These are phyloP conservation scores for Hibiscus tridactylites DNA, from an alignment of 345 rosid species.

Conservation along the genomic window DNA sequence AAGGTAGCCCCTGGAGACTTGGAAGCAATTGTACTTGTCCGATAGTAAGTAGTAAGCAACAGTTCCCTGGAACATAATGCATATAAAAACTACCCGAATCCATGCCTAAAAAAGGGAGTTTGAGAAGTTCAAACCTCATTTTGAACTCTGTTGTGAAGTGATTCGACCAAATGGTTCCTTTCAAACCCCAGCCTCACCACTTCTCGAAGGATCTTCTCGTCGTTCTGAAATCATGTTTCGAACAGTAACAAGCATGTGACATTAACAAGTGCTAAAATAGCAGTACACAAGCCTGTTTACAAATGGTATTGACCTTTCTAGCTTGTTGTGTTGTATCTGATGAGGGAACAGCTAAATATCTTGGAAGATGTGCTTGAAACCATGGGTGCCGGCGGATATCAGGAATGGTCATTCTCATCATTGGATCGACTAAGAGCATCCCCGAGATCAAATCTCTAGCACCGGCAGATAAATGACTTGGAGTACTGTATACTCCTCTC, in stretches of 20 bases:
- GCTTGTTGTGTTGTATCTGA: constrained; percentile 70
- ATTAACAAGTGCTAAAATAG: not conserved
- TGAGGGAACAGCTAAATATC: constrained; percentile 79
- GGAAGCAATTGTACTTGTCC: constrained; percentile 50
- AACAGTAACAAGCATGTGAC: not conserved
- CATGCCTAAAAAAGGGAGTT: not conserved
- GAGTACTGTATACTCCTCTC: constrained; percentile 86
- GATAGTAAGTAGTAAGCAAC: constrained; percentile 77
- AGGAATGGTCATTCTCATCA: constrained; percentile 77
- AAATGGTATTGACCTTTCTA: constrained; percentile 39
- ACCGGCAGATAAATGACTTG: constrained; percentile 75
- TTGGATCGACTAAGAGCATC: constrained; percentile 89
- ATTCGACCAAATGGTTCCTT: constrained; percentile 56
- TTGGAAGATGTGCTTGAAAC: constrained; percentile 82
- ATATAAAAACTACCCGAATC: not conserved
- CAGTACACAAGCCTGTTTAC: too few relatives aligned
- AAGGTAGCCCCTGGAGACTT: constrained; percentile 64
- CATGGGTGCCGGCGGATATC: constrained; percentile 85
- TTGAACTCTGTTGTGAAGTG: constrained; percentile 66
- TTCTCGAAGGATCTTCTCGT: constrained; percentile 74
- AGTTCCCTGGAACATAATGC: constrained; percentile 60
- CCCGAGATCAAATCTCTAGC: constrained; percentile 88
- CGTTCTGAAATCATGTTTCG: constrained; percentile 43
- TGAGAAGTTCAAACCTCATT: constrained; percentile 49
- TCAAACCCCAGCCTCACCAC: constrained; percentile 69